phyloP scores from a whole-genome alignment of 2,329 filamentous ascomycete species.

The Chaetothyriales sp. region DNA sequence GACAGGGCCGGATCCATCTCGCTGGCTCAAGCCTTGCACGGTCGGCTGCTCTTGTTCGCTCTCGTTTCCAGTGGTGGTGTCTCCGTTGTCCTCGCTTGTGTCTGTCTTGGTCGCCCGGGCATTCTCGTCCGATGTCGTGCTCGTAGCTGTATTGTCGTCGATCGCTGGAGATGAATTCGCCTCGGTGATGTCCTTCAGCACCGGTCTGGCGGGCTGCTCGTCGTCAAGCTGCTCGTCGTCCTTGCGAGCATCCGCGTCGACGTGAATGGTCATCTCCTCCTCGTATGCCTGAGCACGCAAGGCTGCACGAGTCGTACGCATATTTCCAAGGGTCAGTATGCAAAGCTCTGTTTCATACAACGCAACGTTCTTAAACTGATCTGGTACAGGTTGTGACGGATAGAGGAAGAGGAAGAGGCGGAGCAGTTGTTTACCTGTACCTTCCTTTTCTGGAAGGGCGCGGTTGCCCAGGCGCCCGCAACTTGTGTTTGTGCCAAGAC shows the following conservation, averaged over 20 bases:
- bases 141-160: slow-evolving; percentile 4
- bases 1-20: background rate
- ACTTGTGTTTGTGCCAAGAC: background rate
- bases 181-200: slow-evolving; percentile 15
- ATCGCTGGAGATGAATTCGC: slow-evolving; percentile 9
- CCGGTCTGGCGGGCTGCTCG: slow-evolving; percentile 3
- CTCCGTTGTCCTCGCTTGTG: background rate
- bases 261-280: slow-evolving; percentile 10
- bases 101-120: background rate
- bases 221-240: slow-evolving; percentile 1
- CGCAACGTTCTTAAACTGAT: background rate
- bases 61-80: background rate
- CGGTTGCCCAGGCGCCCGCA: background rate
- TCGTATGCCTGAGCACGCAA: slow-evolving; percentile 15
- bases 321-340: slow-evolving; percentile 2
- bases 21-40: background rate
- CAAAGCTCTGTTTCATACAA: background rate
- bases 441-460: background rate
- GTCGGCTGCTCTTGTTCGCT: background rate
- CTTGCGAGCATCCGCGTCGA: slow-evolving; percentile 7
- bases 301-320: slow-evolving; percentile 18
- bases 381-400: background rate
- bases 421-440: background rate
- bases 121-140: slow-evolving; percentile 4
- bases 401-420: background rate